Conservation (phyloP, 176 grass and related monocot species). For the Oryza longistaminata region DNA sequence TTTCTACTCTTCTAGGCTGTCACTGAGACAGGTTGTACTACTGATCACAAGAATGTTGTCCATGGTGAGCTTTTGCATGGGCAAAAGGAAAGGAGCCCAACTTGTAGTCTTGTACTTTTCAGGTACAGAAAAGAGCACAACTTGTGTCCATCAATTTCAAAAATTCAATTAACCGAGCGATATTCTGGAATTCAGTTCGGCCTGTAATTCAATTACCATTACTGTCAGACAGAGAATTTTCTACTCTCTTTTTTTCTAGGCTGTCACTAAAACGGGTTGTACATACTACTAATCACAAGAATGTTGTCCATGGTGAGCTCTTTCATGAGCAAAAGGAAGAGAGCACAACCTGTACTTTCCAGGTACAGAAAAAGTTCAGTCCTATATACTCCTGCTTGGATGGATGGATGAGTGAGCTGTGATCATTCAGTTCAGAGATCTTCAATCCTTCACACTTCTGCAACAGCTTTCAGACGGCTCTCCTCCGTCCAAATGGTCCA, state of each 20-base stretch:
- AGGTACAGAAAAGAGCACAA: too few species aligned
- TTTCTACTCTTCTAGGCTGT: too few species aligned
- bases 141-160: too few species aligned
- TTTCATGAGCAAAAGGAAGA: not conserved
- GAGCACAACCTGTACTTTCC: not conserved
- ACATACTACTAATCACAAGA: not conserved
- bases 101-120: too few species aligned
- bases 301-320: not conserved
- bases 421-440: not conserved
- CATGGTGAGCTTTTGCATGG: too few species aligned
- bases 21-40: too few species aligned
- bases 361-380: not conserved
- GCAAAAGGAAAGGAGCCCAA: too few species aligned
- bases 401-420: not conserved
- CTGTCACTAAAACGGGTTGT: not conserved
- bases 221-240: not conserved
- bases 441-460: not conserved
- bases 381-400: too few species aligned
- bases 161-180: too few species aligned
- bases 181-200: not conserved
- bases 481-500: conserved; percentile 37
- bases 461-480: not conserved
- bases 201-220: not conserved
- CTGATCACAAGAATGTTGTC: too few species aligned
- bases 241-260: not conserved